A percentile compares a stretch with the other conserved stretches of the same genome.
Evolutionary conservation across 1,284 basidiomycete species (phyloP).

Genomic region (Coniferiporia weirii): DNA sequence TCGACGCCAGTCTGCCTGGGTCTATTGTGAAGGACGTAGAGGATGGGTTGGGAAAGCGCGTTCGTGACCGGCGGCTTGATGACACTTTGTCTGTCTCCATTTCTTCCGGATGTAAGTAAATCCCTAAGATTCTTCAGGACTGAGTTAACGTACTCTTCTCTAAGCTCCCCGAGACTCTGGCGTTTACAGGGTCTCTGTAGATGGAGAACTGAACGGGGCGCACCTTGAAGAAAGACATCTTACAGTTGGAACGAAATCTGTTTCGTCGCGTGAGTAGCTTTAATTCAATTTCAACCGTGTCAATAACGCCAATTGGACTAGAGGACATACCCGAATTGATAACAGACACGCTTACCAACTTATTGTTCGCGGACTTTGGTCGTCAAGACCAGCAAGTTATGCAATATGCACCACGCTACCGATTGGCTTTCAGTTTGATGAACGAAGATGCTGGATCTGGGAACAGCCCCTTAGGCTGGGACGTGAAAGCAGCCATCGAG

Average conservation of each 20-base stretch:
- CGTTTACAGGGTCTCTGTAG: slow-evolving; percentile 3
- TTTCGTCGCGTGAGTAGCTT: slow-evolving; percentile 2
- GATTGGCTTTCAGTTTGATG: slow-evolving; percentile 77
- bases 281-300: neutral
- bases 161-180: neutral
- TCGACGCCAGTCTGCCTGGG: slow-evolving; percentile 30
- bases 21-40: neutral
- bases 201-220: neutral
- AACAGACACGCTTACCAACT: neutral
- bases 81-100: slow-evolving; percentile 1
- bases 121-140: neutral
- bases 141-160: neutral
- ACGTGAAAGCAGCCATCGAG: slow-evolving; percentile 56
- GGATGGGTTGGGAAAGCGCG: neutral
- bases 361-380: slow-evolving; percentile 30
- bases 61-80: slow-evolving; percentile 6
- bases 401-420: slow-evolving; percentile 75
- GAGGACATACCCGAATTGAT: neutral
- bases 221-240: slow-evolving; percentile 7
- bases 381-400: slow-evolving; percentile 53
- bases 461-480: slow-evolving; percentile 61
- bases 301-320: neutral
- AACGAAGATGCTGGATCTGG: slow-evolving; percentile 83
- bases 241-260: slow-evolving; percentile 3
- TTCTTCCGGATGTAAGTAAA: neutral